Conservation (phyloP, 75 land plant species). For the Cryptomeria japonica region DNA sequence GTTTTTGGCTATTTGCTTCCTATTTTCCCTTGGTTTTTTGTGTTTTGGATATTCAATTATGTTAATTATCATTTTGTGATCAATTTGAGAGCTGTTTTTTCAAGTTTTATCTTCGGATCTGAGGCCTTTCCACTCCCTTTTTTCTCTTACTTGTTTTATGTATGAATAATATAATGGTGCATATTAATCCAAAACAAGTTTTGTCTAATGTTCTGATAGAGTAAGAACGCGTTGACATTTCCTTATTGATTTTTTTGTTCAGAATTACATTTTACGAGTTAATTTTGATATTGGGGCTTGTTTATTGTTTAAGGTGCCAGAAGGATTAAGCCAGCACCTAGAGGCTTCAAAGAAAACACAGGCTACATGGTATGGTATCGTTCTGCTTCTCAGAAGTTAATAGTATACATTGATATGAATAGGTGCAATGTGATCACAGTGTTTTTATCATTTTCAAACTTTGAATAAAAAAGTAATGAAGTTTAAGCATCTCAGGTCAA, state of each 20-base stretch:
- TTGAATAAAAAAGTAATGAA: no score
- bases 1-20: neutral
- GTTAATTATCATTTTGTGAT: neutral
- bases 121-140: neutral
- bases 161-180: neutral
- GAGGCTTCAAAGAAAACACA: slow-evolving; percentile 78
- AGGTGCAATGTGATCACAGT: neutral
- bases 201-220: neutral
- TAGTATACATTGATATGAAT: neutral
- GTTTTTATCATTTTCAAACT: neutral
- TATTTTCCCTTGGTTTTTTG: neutral
- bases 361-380: slow-evolving; percentile 71
- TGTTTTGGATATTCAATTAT: neutral
- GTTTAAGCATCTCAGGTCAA: neutral
- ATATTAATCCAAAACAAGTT: neutral
- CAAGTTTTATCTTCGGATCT: neutral
- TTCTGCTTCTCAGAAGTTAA: neutral
- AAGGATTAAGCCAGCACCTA: slow-evolving; percentile 65
- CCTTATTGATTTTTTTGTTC: neutral
- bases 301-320: slow-evolving; percentile 68
- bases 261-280: neutral
- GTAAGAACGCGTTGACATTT: neutral
- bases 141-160: neutral
- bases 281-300: neutral
- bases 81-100: neutral